phyloP scores from a whole-genome alignment of 2,329 filamentous ascomycete species.

The Colletotrichum sp. region DNA sequence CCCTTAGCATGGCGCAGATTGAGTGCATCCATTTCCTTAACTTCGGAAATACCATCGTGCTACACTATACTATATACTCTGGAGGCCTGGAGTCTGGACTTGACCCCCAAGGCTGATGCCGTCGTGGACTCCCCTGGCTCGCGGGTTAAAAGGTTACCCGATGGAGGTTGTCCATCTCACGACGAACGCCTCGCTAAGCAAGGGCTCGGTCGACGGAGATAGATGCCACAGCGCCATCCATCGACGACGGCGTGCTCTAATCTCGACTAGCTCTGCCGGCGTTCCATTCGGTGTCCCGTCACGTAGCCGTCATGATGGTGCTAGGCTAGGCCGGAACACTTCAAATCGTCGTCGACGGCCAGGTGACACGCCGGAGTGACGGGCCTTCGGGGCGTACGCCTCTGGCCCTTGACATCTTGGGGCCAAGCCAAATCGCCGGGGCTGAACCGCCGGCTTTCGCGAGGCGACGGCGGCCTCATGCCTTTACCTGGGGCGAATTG shows the following conservation, averaged over 20 bases:
- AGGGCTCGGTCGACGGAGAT: slow-evolving; percentile 2
- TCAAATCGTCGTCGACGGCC: neutral
- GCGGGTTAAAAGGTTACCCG: neutral
- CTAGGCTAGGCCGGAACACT: neutral
- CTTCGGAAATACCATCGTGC: neutral
- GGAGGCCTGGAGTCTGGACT: neutral
- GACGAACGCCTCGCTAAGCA: neutral
- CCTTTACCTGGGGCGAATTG: slow-evolving; percentile 9
- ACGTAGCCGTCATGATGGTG: neutral
- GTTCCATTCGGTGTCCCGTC: neutral
- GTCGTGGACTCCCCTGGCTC: neutral
- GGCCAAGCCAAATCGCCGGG: neutral
- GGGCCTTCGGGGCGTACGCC: neutral
- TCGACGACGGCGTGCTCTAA: neutral
- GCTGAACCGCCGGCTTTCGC: neutral
- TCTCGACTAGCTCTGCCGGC: neutral
- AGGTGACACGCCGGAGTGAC: neutral
- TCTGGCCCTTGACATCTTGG: neutral
- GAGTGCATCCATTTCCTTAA: neutral
- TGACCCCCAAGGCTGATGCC: neutral
- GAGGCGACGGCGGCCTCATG: neutral
- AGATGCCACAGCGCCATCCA: neutral
- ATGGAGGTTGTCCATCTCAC: neutral
- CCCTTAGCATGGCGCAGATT: slow-evolving; percentile 6
- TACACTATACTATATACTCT: neutral